Conservation (phyloP, 208 protist species). For the Leishmania tropica region DNA sequence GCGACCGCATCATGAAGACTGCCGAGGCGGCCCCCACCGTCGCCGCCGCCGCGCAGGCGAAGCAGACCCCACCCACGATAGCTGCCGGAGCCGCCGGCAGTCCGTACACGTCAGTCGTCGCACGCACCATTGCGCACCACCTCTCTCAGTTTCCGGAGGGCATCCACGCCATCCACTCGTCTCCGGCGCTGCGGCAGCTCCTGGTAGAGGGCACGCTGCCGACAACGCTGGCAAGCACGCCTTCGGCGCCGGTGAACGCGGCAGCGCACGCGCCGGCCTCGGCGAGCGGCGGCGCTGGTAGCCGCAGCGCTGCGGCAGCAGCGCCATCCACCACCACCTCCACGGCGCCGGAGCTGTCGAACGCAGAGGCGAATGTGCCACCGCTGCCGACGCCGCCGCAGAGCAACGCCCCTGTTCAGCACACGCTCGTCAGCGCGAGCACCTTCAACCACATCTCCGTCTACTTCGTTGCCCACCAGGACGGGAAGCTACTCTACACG, state of each 20-base stretch:
- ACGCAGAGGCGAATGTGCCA: conserved; percentile 35
- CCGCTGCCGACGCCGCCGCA: conserved; percentile 29
- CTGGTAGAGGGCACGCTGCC: conserved; percentile 47
- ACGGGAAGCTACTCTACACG: conserved; percentile 51
- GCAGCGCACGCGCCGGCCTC: conserved; percentile 2
- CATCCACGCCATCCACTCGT: conserved; percentile 64
- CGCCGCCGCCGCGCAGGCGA: conserved; percentile 7
- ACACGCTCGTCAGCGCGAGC: conserved; percentile 74
- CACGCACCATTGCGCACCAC: conserved; percentile 40
- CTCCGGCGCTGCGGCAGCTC: conserved; percentile 47
- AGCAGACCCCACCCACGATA: not conserved
- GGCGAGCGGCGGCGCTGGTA: not conserved
- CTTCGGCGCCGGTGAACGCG: conserved; percentile 10
- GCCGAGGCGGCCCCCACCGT: conserved; percentile 9
- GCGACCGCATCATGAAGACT: conserved; percentile 30
- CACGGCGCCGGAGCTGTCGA: not conserved
- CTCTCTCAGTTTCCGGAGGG: conserved; percentile 67
- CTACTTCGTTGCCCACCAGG: conserved; percentile 75
- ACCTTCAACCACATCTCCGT: conserved; percentile 83
- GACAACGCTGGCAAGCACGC: conserved; percentile 12
- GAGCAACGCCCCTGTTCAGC: conserved; percentile 54
- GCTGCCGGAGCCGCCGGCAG: not conserved
- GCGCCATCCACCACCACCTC: not conserved
- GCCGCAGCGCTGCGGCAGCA: not conserved
- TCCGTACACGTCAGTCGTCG: conserved; percentile 23